Evolutionary conservation across 495 filamentous ascomycete species (phyloP), one percentile per base, ranked within the genome.

Genomic region (Apodospora peruviana): DNA sequence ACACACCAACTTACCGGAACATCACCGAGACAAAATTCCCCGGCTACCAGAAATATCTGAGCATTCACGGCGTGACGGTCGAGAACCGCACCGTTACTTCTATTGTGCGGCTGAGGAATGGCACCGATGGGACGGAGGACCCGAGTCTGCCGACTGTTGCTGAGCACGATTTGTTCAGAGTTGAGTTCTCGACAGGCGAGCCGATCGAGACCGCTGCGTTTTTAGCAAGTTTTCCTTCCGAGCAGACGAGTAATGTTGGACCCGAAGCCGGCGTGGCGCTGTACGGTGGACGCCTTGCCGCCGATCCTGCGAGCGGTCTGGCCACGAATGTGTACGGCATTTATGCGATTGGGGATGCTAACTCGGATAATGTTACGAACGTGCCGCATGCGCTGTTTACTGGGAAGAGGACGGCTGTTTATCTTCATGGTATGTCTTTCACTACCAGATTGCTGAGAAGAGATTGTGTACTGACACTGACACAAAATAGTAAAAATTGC

Each of bases 361-460:
- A 82, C 52, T 68, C 67, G 10, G 80, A 83, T 29, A 74, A 73
- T 23, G 68, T 70, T 32, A 81, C 78, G 10, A 82, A 81, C 46
- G 78, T 83, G 16, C 78, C 79, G 0, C 80, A 83, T 48, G 80
- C 79, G 1, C 72, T 83, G 64, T 83, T 68, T 52, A 75, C 65
- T 22, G 78, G 74, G 1, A 83, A 81, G 69, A 59, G 74, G 36
- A 71, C 78, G 7, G 76, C 73, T 4, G 79, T 81, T 16, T 80
- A 61, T 43, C 38, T 77, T 19, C 79, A 82, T 58, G 75, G 77
- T 81, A 53, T 59, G 74, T 64, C 3, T 10, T 37, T n/a, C 10
- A 19, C 14, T 53, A 19, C 1, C 14, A 14, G 4, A n/a, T 12
- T 5, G 4, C 12, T 4, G 4, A 37, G 11, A 37, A 37, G 4